A percentile compares a stretch with the other conserved stretches of the same genome.
These are phyloP conservation scores for Leptographium wingfieldii DNA, from an alignment of 2,329 filamentous ascomycete species.

Conservation along the genomic window DNA sequence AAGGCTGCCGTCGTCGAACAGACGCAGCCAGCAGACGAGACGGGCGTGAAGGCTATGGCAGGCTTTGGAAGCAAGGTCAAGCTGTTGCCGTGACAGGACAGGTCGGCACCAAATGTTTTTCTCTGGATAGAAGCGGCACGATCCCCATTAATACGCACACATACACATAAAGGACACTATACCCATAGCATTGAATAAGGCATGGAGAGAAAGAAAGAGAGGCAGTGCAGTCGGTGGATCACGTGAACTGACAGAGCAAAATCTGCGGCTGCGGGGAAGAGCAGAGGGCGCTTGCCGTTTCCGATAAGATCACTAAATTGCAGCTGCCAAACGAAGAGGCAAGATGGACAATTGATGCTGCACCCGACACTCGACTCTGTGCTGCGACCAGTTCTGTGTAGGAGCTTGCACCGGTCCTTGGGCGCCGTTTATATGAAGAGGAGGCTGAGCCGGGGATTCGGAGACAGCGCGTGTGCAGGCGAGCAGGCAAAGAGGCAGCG, in stretches of 20 bases:
- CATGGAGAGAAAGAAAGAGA: too few species aligned
- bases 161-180: too few species aligned
- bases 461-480: background rate
- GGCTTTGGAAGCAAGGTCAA: background rate
- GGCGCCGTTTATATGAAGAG: conserved; percentile 10
- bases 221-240: background rate
- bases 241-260: background rate
- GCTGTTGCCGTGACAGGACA: background rate
- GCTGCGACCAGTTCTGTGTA: background rate
- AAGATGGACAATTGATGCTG: background rate
- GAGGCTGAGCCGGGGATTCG: conserved; percentile 1
- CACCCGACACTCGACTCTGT: background rate
- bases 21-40: background rate
- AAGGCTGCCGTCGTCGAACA: too few species aligned
- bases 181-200: too few species aligned
- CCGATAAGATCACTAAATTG: background rate
- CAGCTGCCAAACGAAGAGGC: background rate
- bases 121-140: too few species aligned
- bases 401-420: background rate
- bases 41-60: background rate
- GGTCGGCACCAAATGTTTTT: too few species aligned
- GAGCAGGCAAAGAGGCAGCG: background rate
- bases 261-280: background rate
- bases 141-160: too few species aligned
- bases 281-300: background rate